These are phyloP conservation scores for Nemania abortiva DNA, from an alignment of 2,329 filamentous ascomycete genomes.

Conservation along the genomic window DNA sequence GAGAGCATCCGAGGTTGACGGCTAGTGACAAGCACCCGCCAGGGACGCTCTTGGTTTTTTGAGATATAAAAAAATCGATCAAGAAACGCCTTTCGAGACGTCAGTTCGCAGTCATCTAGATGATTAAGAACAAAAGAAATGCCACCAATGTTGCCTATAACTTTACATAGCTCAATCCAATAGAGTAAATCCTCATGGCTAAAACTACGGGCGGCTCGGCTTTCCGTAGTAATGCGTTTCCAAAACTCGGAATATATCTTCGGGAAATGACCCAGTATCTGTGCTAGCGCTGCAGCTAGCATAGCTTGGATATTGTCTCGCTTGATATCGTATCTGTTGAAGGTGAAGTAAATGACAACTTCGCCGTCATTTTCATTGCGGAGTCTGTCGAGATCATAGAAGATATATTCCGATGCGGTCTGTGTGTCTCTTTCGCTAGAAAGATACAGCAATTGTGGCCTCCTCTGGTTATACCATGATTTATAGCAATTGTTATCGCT, in stretches of 20 bases:
- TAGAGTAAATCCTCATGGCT: neutral
- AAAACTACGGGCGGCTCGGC: neutral
- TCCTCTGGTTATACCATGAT: conserved; percentile 25
- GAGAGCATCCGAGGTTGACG: neutral
- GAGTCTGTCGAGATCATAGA: conserved; percentile 18
- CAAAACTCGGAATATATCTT: neutral
- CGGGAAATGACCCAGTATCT: conserved; percentile 14
- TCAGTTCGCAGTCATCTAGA: conserved; percentile 2
- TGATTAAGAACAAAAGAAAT: conserved; percentile 3
- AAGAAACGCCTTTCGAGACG: neutral
- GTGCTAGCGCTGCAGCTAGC: conserved; percentile 21
- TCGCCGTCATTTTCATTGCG: neutral
- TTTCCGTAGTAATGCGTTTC: neutral
- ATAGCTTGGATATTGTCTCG: conserved; percentile 17
- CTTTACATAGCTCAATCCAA: neutral
- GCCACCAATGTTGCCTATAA: neutral
- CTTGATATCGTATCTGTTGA: conserved; percentile 22
- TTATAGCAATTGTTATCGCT: conserved; percentile 15
- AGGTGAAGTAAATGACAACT: conserved; percentile 27
- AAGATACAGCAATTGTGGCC: conserved; percentile 24
- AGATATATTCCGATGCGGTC: conserved; percentile 20
- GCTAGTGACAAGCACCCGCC: neutral
- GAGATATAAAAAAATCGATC: neutral
- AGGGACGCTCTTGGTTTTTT: neutral
- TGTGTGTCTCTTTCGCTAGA: neutral